Conservation (phyloP, 2,329 filamentous ascomycete species). For the Volutella citrinella region DNA sequence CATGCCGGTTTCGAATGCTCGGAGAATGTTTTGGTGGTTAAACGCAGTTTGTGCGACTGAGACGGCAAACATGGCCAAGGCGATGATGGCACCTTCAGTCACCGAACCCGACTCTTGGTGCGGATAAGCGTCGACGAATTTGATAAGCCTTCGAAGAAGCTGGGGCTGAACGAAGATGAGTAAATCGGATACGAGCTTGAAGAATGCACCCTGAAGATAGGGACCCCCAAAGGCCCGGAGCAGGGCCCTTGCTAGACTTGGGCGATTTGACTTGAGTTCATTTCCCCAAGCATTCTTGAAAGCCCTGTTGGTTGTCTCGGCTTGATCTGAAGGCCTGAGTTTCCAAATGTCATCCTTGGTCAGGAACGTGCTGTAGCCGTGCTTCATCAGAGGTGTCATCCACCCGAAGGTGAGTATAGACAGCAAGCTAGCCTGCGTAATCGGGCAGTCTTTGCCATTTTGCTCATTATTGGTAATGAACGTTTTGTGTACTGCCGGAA, state of each 20-base stretch:
- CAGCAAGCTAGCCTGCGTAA: background rate
- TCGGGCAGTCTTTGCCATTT: background rate
- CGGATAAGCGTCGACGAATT: slow-evolving; percentile 1
- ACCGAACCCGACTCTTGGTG: background rate
- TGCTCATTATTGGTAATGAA: too few relatives aligned
- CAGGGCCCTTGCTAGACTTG: slow-evolving; percentile 1
- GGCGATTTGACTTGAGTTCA: background rate
- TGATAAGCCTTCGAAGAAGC: slow-evolving; percentile 1
- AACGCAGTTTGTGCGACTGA: slow-evolving; percentile 1
- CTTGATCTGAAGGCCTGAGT: background rate
- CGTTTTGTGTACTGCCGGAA: too few relatives aligned
- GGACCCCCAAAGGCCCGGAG: slow-evolving; percentile 1
- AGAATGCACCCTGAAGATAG: slow-evolving; percentile 1
- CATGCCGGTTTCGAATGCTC: background rate
- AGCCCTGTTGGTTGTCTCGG: background rate
- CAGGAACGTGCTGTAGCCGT: background rate
- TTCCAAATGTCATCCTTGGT: slow-evolving; percentile 2
- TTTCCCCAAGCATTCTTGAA: slow-evolving; percentile 1
- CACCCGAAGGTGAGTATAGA: slow-evolving; percentile 4
- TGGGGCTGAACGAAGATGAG: background rate
- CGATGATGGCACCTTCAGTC: slow-evolving; percentile 1
- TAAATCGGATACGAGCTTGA: slow-evolving; percentile 1
- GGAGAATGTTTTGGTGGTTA: slow-evolving; percentile 3
- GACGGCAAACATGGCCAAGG: slow-evolving; percentile 3
- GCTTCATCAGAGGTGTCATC: slow-evolving; percentile 5